Evolutionary conservation across 345 rosid genomes (phyloP).

Genomic region (Crucihimalaya himalaica): DNA sequence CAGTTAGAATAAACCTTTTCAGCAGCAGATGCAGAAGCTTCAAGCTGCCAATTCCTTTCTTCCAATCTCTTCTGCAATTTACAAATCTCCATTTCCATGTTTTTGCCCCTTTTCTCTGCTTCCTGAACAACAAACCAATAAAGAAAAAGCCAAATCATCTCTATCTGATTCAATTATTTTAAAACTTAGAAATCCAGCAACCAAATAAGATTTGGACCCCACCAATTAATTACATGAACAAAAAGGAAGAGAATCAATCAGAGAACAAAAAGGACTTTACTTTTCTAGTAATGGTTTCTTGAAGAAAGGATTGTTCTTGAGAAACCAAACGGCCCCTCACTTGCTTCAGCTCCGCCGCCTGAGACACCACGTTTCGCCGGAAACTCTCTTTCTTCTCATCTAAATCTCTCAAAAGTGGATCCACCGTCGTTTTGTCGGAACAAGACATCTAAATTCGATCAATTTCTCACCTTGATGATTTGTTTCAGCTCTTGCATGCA

Average conservation of each 20-base stretch:
- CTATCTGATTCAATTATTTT: neutral
- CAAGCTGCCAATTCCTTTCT: conserved; percentile 63
- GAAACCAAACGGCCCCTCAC: conserved; percentile 79
- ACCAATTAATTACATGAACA: conserved; percentile 23
- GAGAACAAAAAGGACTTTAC: conserved; percentile 36
- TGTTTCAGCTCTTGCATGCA: conserved; percentile 21
- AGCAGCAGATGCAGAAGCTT: conserved; percentile 64
- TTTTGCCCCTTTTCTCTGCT: conserved; percentile 68
- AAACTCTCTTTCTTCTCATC: conserved; percentile 89
- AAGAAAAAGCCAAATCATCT: conserved; percentile 21
- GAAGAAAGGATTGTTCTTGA: conserved; percentile 68
- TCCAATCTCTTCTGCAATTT: conserved; percentile 62
- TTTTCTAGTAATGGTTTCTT: conserved; percentile 67
- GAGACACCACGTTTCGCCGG: conserved; percentile 73
- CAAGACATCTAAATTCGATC: conserved; percentile 45
- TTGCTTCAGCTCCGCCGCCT: conserved; percentile 83
- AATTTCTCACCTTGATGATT: conserved; percentile 1
- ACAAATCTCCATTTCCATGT: conserved; percentile 63
- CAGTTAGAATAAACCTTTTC: conserved; percentile 59
- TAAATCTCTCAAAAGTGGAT: conserved; percentile 82
- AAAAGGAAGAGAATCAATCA: conserved; percentile 13
- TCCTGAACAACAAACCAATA: conserved; percentile 48
- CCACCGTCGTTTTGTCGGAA: conserved; percentile 38
- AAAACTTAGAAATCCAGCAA: conserved; percentile 16
- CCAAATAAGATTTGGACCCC: conserved; percentile 36